Conservation (phyloP, 768 basidiomycete genomes). For the Leccinum ochraceum region DNA sequence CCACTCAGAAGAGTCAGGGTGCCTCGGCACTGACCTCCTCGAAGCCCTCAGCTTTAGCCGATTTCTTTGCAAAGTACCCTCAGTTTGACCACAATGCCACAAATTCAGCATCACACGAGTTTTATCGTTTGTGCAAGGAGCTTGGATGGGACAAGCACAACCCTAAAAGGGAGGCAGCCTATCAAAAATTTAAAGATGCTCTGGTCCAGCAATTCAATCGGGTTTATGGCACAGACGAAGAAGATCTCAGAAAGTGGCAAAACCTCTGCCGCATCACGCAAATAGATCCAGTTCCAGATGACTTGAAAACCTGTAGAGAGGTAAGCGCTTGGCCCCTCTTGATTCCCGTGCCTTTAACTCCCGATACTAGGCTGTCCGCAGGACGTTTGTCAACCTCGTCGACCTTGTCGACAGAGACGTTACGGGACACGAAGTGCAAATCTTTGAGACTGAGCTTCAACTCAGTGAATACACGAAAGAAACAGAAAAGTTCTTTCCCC, state of each 20-base stretch:
- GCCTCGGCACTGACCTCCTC: background rate
- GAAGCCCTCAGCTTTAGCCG: background rate
- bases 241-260: slow-evolving; percentile 11
- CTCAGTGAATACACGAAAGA: slow-evolving; percentile 12
- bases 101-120: slow-evolving; percentile 6
- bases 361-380: slow-evolving; percentile 1
- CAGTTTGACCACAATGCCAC: slow-evolving; percentile 2
- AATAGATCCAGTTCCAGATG: slow-evolving; percentile 12
- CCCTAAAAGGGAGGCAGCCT: no score
- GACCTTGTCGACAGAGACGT: slow-evolving; percentile 19
- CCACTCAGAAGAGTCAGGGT: background rate
- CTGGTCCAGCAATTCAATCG: slow-evolving; percentile 9
- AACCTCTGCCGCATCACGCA: slow-evolving; percentile 5
- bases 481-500: slow-evolving; percentile 17
- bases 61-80: background rate
- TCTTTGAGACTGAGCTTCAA: slow-evolving; percentile 10
- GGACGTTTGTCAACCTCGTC: slow-evolving; percentile 15
- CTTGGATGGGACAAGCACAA: no score
- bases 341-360: rapidly evolving
- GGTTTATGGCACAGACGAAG: slow-evolving; percentile 14
- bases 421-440: background rate
- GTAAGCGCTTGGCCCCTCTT: slow-evolving; percentile 1
- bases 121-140: background rate
- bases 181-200: no score
- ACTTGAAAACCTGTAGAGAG: slow-evolving; percentile 10